These are phyloP conservation scores for Trichomonascaceae sp. DNA, from an alignment of 1,139 yeast genomes.

Conservation along the genomic window DNA sequence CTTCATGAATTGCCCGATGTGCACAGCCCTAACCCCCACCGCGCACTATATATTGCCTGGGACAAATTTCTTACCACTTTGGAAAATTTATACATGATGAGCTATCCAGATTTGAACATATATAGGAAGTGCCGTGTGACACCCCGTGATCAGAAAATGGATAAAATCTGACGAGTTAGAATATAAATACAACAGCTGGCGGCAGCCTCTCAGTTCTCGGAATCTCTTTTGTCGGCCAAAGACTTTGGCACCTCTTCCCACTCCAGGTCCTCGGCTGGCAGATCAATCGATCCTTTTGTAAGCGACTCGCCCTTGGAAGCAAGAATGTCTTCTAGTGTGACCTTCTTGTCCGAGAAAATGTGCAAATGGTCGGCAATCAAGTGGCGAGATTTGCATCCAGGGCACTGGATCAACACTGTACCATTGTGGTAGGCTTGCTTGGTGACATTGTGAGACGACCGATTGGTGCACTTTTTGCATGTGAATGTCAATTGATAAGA, in stretches of 20 bases:
- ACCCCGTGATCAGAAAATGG: slow-evolving; percentile 14
- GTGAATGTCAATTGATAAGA: slow-evolving; percentile 82
- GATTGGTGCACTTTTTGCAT: slow-evolving; percentile 71
- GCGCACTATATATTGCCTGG: no score
- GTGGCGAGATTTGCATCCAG: slow-evolving; percentile 80
- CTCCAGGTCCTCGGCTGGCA: slow-evolving; percentile 10
- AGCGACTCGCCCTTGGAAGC: slow-evolving; percentile 64
- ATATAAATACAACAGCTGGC: background rate
- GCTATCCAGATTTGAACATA: slow-evolving; percentile 10
- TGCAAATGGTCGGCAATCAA: slow-evolving; percentile 85
- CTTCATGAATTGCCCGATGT: no score
- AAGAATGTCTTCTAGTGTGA: slow-evolving; percentile 72
- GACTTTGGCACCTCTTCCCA: slow-evolving; percentile 14
- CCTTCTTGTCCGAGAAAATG: slow-evolving; percentile 62
- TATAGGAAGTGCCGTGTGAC: slow-evolving; percentile 22
- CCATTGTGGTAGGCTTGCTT: slow-evolving; percentile 86
- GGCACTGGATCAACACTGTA: slow-evolving; percentile 82
- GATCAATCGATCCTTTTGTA: slow-evolving; percentile 28
- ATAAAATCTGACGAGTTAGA: slow-evolving; percentile 7
- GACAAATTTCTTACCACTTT: no score
- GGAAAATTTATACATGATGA: no score
- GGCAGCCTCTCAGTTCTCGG: no score
- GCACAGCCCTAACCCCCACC: no score
- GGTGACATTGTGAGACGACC: slow-evolving; percentile 79
- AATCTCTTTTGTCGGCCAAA: slow-evolving; percentile 9